Evolutionary conservation across 1,284 basidiomycete genomes (phyloP).

Genomic region (Grifola frondosa): DNA sequence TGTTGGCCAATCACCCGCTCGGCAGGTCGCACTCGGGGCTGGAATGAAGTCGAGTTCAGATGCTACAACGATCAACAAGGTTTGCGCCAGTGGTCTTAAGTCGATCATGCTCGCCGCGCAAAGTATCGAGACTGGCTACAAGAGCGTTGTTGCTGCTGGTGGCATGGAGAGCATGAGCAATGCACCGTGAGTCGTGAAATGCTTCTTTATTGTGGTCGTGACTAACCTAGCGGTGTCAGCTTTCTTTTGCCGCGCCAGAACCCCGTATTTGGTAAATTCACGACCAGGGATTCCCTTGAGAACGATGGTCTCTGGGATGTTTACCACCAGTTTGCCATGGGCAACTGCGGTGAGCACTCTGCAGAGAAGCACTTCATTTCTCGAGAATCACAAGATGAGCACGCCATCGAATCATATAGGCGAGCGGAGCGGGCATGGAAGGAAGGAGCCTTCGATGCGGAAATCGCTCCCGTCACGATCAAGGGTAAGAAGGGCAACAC

Average conservation of each 20-base stretch:
- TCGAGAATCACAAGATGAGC: constrained; percentile 85
- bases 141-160: constrained; percentile 86
- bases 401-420: constrained; percentile 93
- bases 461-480: constrained; percentile 91
- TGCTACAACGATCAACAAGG: constrained; percentile 99
- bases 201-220: constrained; percentile 1
- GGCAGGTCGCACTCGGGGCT: constrained; percentile 89
- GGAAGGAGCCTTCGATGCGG: constrained; percentile 79
- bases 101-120: constrained; percentile 92
- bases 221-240: constrained; percentile 40
- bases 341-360: constrained; percentile 90
- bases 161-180: constrained; percentile 99
- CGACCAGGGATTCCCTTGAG: constrained; percentile 85
- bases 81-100: constrained; percentile 97
- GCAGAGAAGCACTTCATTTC: constrained; percentile 83
- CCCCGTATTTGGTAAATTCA: constrained; percentile 89
- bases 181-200: constrained; percentile 69
- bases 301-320: constrained; percentile 95
- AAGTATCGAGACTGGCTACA: constrained; percentile 85
- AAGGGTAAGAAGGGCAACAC: constrained; percentile 95
- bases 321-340: constrained; percentile 96
- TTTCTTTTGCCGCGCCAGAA: constrained; percentile 91
- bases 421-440: constrained; percentile 93
- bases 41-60: constrained; percentile 86
- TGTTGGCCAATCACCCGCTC: constrained; percentile 91